Evolutionary conservation across 257 asterid genomes (phyloP).

Genomic region (Primulina huaijiensis): DNA sequence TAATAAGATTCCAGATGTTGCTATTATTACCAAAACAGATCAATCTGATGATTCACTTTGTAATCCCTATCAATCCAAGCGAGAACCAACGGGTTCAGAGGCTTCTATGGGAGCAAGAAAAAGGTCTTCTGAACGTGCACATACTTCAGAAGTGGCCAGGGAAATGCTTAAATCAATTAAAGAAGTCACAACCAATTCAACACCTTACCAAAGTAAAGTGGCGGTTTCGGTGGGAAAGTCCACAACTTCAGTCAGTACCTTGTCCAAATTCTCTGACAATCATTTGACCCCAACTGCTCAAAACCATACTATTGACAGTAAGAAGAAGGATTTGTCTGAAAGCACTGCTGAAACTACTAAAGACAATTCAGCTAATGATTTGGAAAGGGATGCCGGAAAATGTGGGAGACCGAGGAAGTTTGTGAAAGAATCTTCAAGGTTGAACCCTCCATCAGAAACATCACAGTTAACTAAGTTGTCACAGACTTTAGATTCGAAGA

Average conservation of each 20-base stretch:
- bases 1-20: constrained; percentile 34
- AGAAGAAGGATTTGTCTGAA: constrained; percentile 47
- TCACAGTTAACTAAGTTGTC: constrained; percentile 48
- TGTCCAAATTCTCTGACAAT: constrained; percentile 47
- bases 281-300: constrained; percentile 31
- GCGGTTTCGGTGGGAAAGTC: constrained; percentile 48
- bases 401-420: constrained; percentile 56
- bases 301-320: constrained; percentile 33
- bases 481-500: constrained; percentile 54
- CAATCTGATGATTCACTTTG: constrained; percentile 42
- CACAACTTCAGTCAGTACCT: constrained; percentile 32
- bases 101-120: constrained; percentile 46
- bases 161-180: constrained; percentile 43
- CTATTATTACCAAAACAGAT: constrained; percentile 32
- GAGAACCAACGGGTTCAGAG: constrained; percentile 46
- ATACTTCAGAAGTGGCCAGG: constrained; percentile 43
- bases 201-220: constrained; percentile 46
- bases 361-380: constrained; percentile 43
- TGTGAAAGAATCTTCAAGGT: constrained; percentile 57
- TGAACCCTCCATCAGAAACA: constrained; percentile 39
- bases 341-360: constrained; percentile 39
- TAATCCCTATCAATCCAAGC: constrained; percentile 36
- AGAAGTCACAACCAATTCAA: constrained; percentile 33
- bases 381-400: constrained; percentile 50
- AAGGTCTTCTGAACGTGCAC: constrained; percentile 40